Base-by-base conservation (phyloP, 495 filamentous ascomycete genomes). In the Delitschia confertaspora region DNA sequence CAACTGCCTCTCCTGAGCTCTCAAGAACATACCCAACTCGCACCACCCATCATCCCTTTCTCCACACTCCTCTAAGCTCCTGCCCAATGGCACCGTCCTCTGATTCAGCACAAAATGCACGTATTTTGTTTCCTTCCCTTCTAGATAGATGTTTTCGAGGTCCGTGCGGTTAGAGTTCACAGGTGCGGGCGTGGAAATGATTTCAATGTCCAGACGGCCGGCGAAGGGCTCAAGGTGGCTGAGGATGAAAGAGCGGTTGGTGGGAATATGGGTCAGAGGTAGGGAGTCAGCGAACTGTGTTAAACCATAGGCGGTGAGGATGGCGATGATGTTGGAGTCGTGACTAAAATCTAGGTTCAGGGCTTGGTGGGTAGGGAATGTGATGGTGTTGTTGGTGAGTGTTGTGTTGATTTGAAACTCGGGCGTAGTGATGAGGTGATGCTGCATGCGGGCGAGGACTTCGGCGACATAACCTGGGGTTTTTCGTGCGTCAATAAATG, bases 71-170 rank as follows among this genome's bases (percentile, higher is more conserved):
- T 69, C 51, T 34, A 75, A 71, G 43, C 72, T 77, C 21, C 49
- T 53, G 6, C 75, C 74, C 0, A 81, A 60, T 2, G 78, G 78
- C 0, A 83, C 40, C 0, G 75, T 81, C 13, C 77, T 62, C 59
- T 80, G 76, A 51, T 82, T 80, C 20, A 78, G 64, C 6, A 82
- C 57, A 56, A 83, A 80, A 56, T 80, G 77, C 4, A 83, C 62
- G 51, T 82, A 82, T 8, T 54, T 66, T 3, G 74, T 80, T 42
- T 66, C 61, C 14, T 47, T 55, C 22, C 49, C 53, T 3, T 49
- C 51, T n/a, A 34, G 13, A 23, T 49, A 55, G 8, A 48, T 20
- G 0, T 33, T 25, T 7, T 13, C 20, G n/a, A n/a, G 19, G 11
- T 25, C 35, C 11, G 48, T 23, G 17, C 76, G 62, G 30, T 67